Evolutionary conservation across 2,329 filamentous ascomycete species (phyloP).

Genomic region (Alternaria sp.): DNA sequence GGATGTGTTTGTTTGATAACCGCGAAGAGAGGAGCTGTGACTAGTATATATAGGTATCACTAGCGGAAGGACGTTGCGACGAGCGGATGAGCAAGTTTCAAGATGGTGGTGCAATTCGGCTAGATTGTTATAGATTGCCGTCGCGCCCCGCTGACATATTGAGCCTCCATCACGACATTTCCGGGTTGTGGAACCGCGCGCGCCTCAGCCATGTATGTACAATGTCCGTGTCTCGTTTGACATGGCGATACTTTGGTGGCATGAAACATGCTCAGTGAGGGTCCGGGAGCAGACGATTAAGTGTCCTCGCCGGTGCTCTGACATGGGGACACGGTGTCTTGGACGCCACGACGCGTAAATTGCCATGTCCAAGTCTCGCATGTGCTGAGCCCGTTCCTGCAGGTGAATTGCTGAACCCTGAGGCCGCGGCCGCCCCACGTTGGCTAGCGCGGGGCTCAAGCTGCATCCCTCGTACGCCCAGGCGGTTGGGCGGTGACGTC

Average conservation of each 20-base stretch:
- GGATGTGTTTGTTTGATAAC: neutral
- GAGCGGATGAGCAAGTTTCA: slow-evolving; percentile 42
- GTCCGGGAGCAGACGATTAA: neutral
- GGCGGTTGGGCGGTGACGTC: slow-evolving; percentile 34
- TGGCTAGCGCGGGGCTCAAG: slow-evolving; percentile 15
- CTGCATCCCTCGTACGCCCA: slow-evolving; percentile 8
- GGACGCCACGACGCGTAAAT: neutral
- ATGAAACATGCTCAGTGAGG: slow-evolving; percentile 44
- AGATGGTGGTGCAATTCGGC: slow-evolving; percentile 36
- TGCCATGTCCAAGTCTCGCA: neutral
- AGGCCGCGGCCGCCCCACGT: slow-evolving; percentile 5
- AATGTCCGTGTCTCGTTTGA: slow-evolving; percentile 13
- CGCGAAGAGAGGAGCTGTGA: slow-evolving; percentile 1
- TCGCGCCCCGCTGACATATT: slow-evolving; percentile 39
- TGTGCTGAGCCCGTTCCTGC: slow-evolving; percentile 11
- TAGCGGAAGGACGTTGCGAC: slow-evolving; percentile 11
- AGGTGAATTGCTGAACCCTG: slow-evolving; percentile 10
- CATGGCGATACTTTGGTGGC: slow-evolving; percentile 26
- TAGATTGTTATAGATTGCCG: slow-evolving; percentile 43
- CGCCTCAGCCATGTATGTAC: slow-evolving; percentile 30
- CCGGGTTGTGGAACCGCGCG: slow-evolving; percentile 33
- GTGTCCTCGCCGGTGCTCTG: neutral
- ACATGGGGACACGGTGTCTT: slow-evolving; percentile 13
- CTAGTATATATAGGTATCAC: slow-evolving; percentile 22
- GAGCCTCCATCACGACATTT: slow-evolving; percentile 18